A percentile compares a stretch with the other conserved stretches of the same genome.
phyloP scores from a whole-genome alignment of 1,284 basidiomycete genomes.

The Fomitopsis pinicola region DNA sequence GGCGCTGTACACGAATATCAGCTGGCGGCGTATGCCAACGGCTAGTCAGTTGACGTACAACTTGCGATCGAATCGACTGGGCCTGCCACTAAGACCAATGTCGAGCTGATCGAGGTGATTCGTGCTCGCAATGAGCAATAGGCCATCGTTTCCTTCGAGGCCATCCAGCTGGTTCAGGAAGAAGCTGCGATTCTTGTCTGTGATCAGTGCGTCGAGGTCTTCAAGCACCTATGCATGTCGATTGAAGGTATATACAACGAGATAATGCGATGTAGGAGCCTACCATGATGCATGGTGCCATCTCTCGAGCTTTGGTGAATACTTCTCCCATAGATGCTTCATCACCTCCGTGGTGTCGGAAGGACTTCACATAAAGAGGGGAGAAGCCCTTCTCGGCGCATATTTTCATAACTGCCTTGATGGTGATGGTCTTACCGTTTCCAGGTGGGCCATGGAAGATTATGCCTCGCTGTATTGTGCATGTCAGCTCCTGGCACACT shows the following conservation, averaged over 20 bases:
- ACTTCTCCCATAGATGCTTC: constrained; percentile 60
- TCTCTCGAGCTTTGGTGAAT: constrained; percentile 62
- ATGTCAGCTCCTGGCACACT: no score
- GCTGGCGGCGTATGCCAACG: not conserved
- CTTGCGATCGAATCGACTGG: constrained; percentile 82
- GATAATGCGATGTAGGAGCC: no score
- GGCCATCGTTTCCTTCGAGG: constrained; percentile 68
- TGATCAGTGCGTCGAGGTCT: constrained; percentile 42
- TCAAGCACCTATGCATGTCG: no score
- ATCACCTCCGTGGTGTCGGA: constrained; percentile 59
- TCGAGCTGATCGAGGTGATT: constrained; percentile 81
- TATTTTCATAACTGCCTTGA: constrained; percentile 73
- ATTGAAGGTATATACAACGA: no score
- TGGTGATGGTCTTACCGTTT: constrained; percentile 80
- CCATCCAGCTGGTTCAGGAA: constrained; percentile 84
- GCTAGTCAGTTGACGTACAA: constrained; percentile 46
- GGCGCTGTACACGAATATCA: constrained; percentile 31
- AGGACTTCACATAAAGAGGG: constrained; percentile 78
- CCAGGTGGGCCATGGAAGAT: constrained; percentile 76
- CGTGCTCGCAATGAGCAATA: constrained; percentile 76
- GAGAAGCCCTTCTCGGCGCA: constrained; percentile 55
- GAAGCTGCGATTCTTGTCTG: constrained; percentile 71
- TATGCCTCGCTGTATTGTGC: constrained; percentile 57
- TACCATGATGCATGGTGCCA: constrained; percentile 58
- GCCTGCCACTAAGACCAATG: constrained; percentile 71